Evolutionary conservation across 495 filamentous ascomycete species (phyloP), one percentile per base, ranked within the genome.

Genomic region (Penicillium argentinense): DNA sequence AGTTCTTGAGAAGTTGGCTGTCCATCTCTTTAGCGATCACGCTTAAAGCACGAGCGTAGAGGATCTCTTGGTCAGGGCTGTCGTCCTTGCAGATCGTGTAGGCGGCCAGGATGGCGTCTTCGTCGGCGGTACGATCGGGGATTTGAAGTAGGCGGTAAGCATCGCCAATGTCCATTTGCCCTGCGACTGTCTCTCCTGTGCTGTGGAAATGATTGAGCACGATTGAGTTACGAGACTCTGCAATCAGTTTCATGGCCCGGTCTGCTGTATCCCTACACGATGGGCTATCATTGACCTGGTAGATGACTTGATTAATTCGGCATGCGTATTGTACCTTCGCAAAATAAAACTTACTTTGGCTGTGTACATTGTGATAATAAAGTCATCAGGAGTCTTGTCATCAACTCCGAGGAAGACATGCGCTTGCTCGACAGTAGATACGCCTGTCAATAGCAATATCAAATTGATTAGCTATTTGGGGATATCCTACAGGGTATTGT

Each of bases 401-500:
- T 72, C 64, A 7, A 79, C 74, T 23, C 75, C 80, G 14, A 87
- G 66, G 57, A 74, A 87, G 4, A 75, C 60, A 13, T 82, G 62
- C 3, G 83, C 83, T 57, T 86, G 81, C 41, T 82, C 76, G 39
- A 79, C 79, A 12, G 71, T 84, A 24, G 77, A 68, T n/a, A 86
- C 72, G 21, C 68, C 74, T 79, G 39, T 54, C 25, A 1, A n/a
- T 25, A 26, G 7, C 18, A 21, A 23, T 62, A n/a, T n/a, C n/a
- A n/a, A n/a, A n/a, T n/a, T n/a, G n/a, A n/a, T n/a, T n/a, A n/a
- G n/a, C n/a, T n/a, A n/a, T n/a, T n/a, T n/a, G n/a, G n/a, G n/a
- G n/a, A n/a, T n/a, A n/a, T n/a, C n/a, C n/a, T n/a, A n/a, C n/a
- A n/a, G n/a, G n/a, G n/a, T n/a, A n/a, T n/a, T n/a, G n/a, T n/a